Evolutionary conservation across 2,329 filamentous ascomycete species (phyloP).

Genomic region (Lachnum nothofagi): DNA sequence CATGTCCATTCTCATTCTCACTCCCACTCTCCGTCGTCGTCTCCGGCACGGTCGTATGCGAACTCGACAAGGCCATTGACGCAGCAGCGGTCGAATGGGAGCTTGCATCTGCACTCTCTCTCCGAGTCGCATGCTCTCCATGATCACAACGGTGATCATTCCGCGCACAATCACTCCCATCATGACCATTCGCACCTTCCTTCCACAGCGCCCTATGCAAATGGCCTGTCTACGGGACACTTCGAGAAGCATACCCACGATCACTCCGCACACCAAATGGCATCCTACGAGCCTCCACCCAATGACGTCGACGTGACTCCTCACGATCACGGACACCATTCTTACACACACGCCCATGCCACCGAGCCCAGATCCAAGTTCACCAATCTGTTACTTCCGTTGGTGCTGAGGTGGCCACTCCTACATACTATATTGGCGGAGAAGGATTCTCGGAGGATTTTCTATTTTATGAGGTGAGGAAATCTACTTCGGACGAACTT

Average conservation of each 20-base stretch:
- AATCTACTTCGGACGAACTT: not conserved
- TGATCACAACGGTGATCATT: slow-evolving; percentile 9
- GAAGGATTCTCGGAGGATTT: slow-evolving; percentile 88
- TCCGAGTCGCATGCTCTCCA: slow-evolving; percentile 25
- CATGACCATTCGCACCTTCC: slow-evolving; percentile 14
- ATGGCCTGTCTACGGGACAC: slow-evolving; percentile 14
- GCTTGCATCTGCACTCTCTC: slow-evolving; percentile 27
- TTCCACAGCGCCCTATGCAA: slow-evolving; percentile 23
- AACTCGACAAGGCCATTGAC: slow-evolving; percentile 21
- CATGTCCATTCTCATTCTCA: slow-evolving; percentile 37
- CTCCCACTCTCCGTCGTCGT: slow-evolving; percentile 33
- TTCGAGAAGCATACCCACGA: slow-evolving; percentile 18
- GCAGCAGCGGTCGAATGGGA: slow-evolving; percentile 26
- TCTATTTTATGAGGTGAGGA: slow-evolving; percentile 87
- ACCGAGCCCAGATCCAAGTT: slow-evolving; percentile 55
- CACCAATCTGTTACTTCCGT: slow-evolving; percentile 67
- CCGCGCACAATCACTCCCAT: slow-evolving; percentile 14
- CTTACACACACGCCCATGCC: slow-evolving; percentile 19
- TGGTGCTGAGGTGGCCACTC: slow-evolving; percentile 67
- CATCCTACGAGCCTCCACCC: slow-evolving; percentile 20
- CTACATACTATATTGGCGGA: slow-evolving; percentile 82
- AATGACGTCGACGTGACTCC: slow-evolving; percentile 16
- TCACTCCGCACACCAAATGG: slow-evolving; percentile 13
- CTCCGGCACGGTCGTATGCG: slow-evolving; percentile 30
- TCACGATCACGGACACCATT: slow-evolving; percentile 21